These are phyloP conservation scores for Candida sp. DNA, from an alignment of 1,139 yeast species.

Conservation along the genomic window DNA sequence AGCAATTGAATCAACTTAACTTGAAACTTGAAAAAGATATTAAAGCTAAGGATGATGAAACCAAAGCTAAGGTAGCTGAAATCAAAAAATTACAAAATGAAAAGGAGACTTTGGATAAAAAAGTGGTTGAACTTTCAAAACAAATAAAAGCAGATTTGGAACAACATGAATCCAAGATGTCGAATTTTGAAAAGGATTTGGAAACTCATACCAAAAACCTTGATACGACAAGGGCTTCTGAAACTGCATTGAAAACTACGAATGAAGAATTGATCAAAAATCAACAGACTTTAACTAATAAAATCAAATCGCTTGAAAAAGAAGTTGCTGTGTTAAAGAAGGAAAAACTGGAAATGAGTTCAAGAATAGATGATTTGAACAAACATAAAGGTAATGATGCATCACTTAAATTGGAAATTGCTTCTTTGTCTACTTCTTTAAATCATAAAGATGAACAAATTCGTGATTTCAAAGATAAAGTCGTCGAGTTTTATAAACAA, in stretches of 20 bases:
- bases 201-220: neutral
- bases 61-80: constrained; percentile 1
- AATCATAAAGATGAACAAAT: constrained; percentile 49
- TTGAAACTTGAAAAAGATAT: constrained; percentile 5
- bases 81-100: neutral
- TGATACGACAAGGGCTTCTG: constrained; percentile 4
- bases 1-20: constrained; percentile 1
- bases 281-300: constrained; percentile 5
- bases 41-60: neutral
- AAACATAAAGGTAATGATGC: constrained; percentile 35
- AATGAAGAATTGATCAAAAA: constrained; percentile 6
- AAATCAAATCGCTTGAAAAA: constrained; percentile 8
- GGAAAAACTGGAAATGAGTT: constrained; percentile 24
- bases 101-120: constrained; percentile 1
- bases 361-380: constrained; percentile 26
- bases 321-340: constrained; percentile 19
- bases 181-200: constrained; percentile 7
- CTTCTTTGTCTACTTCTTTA: constrained; percentile 35
- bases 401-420: constrained; percentile 40
- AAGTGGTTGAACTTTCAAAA: neutral
- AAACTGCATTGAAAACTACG: constrained; percentile 4
- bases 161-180: constrained; percentile 6
- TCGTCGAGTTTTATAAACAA: constrained; percentile 34
- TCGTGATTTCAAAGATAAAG: constrained; percentile 35
- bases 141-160: constrained; percentile 4